Evolutionary conservation across 306 rosid species (phyloP), one percentile per base, ranked within the genome.

Genomic region (Vigna angularis): DNA sequence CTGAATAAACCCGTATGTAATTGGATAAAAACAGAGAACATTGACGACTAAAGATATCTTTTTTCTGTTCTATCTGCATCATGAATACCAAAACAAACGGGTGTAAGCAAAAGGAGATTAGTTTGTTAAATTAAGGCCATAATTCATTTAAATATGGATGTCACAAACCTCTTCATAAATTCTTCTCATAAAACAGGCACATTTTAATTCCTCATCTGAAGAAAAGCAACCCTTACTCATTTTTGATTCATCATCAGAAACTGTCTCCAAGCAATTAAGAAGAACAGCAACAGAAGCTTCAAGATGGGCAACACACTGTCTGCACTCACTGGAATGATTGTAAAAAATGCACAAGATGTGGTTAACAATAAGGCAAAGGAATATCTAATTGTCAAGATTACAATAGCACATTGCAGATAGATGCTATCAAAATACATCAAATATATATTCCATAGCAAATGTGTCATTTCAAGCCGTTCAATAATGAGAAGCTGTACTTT

Each of bases 281-380:
- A 94, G 98, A 79, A 76, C 86, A 75, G 85, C 22, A 68, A 89
- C 90, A n/a, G 97, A 94, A 73, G 93, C 95, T 87, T 90, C 89
- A 26, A 90, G 87, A 52, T 88, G 81, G 57, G 95, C 86, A 83
- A 92, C 82, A 72, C 88, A 84, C 58, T 50, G 87, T 83, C 88
- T 83, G 72, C 91, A 90, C 86, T 88, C 95, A 70, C 98, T 94
- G 81, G 55, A 83, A 83, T 53, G 38, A 80, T 66, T 49, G 5
- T 47, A 69, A 48, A 51, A 78, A 73, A 59, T 40, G 55, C 48
- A 20, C 20, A 38, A 40, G 12, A 7, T 52, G 69, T 52, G 72
- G 58, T 73, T 63, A 74, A 69, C 26, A 72, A 62, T 32, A 73
- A 62, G 61, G 28, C 48, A 71, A 22, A 11, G 49, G 70, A 69